Percentiles rank a stretch among this genome's conserved stretches.
Conservation (phyloP, 225 moss, liverwort and hornwort species). For the Polytrichum formosum region DNA sequence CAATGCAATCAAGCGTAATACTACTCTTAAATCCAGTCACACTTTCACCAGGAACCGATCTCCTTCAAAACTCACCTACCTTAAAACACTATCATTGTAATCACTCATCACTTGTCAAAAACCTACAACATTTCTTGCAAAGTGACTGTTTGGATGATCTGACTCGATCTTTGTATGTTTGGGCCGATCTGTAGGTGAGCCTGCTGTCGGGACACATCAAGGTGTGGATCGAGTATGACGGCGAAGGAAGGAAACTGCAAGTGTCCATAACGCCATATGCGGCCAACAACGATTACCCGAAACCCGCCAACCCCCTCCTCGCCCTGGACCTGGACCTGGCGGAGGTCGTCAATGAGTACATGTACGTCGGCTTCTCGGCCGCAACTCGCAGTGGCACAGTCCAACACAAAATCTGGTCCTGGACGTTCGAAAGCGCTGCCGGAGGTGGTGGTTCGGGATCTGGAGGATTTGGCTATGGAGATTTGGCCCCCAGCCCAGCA, state of each 20-base stretch:
- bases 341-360: conserved; percentile 13
- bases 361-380: conserved; percentile 21
- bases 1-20: no score
- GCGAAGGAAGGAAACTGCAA: conserved; percentile 10
- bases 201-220: conserved; percentile 17
- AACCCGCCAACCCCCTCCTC: conserved; percentile 9
- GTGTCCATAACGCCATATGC: conserved; percentile 8
- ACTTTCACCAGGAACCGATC: no score
- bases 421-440: conserved; percentile 14
- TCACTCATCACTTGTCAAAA: no score
- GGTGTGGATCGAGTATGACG: conserved; percentile 24
- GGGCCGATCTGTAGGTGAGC: neutral
- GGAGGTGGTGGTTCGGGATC: neutral
- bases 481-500: conserved; percentile 5
- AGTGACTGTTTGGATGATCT: no score
- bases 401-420: conserved; percentile 18
- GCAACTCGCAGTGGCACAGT: conserved; percentile 17
- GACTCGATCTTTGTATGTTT: no score
- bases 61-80: no score
- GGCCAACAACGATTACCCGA: conserved; percentile 9
- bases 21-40: no score
- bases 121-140: no score
- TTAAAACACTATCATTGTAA: no score
- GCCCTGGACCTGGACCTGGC: conserved; percentile 18
- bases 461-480: neutral